Conservation (phyloP, 306 rosid species). For the Morella rubra region DNA sequence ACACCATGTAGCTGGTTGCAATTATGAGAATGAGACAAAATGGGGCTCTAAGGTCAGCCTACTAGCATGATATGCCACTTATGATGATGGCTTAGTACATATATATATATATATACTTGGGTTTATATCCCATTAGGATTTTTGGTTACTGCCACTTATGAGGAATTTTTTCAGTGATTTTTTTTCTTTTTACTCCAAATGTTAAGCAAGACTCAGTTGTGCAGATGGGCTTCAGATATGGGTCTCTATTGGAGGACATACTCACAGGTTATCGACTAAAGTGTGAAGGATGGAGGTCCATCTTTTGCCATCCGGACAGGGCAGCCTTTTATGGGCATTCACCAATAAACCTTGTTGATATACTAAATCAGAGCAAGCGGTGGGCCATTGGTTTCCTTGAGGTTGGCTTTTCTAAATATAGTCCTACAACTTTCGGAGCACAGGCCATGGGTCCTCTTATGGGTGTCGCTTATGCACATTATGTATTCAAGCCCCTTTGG, state of each 20-base stretch:
- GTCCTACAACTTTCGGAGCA: slow-evolving; percentile 33
- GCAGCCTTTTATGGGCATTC: slow-evolving; percentile 38
- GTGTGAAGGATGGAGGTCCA: slow-evolving; percentile 40
- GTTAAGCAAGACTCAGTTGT: not conserved
- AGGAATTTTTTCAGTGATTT: too few relatives aligned
- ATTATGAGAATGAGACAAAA: slow-evolving; percentile 25
- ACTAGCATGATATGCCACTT: too few relatives aligned
- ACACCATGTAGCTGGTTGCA: slow-evolving; percentile 32
- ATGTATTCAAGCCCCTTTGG: slow-evolving; percentile 24
- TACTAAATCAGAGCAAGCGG: slow-evolving; percentile 33
- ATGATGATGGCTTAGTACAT: too few relatives aligned
- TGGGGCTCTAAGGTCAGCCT: slow-evolving; percentile 49
- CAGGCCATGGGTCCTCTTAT: slow-evolving; percentile 26
- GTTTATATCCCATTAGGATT: too few relatives aligned
- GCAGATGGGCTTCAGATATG: slow-evolving; percentile 45
- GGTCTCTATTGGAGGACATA: slow-evolving; percentile 43
- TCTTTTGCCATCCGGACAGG: slow-evolving; percentile 40
- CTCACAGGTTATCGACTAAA: slow-evolving; percentile 26
- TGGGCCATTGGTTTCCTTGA: slow-evolving; percentile 38
- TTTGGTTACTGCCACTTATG: too few relatives aligned
- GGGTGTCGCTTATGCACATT: slow-evolving; percentile 34
- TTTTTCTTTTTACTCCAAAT: too few relatives aligned
- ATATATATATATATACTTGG: too few relatives aligned
- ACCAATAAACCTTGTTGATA: slow-evolving; percentile 38
- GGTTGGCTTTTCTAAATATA: slow-evolving; percentile 32